Percentiles rank a stretch among this genome's conserved stretches.
phyloP scores from a whole-genome alignment of 805 yeast genomes.

The Suhomyces vadensis region DNA sequence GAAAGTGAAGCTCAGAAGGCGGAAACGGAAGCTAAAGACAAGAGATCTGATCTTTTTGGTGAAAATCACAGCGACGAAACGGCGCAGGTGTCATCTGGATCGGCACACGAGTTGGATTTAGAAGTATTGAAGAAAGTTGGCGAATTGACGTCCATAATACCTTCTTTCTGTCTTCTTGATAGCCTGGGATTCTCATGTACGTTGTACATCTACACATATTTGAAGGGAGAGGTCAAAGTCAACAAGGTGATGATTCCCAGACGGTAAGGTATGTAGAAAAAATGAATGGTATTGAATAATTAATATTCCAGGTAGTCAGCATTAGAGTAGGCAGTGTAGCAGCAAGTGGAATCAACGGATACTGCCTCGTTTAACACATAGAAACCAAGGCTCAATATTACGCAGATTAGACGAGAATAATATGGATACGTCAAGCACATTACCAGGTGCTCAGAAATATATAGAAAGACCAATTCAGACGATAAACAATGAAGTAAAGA shows the following conservation, averaged over 20 bases:
- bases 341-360: no score
- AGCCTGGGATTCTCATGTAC: conserved; percentile 79
- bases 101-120: conserved; percentile 10
- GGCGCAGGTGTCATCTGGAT: neutral
- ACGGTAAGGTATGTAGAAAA: no score
- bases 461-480: no score
- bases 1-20: conserved; percentile 7
- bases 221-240: conserved; percentile 83
- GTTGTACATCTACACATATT: conserved; percentile 78
- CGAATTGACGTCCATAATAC: conserved; percentile 42
- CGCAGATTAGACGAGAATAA: no score
- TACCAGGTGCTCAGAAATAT: no score
- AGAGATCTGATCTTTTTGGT: conserved; percentile 11
- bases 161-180: conserved; percentile 88
- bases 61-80: conserved; percentile 1
- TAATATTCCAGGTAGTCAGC: no score
- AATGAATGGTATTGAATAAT: no score
- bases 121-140: conserved; percentile 18
- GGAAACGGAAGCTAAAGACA: conserved; percentile 21
- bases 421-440: no score
- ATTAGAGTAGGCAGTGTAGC: no score
- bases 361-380: no score
- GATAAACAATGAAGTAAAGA: no score
- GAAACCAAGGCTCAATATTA: no score
- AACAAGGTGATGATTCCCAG: conserved; percentile 62